A percentile compares a stretch with the other conserved stretches of the same genome.
Conservation (phyloP, 331 rosid species). For the Saraca asoca region DNA sequence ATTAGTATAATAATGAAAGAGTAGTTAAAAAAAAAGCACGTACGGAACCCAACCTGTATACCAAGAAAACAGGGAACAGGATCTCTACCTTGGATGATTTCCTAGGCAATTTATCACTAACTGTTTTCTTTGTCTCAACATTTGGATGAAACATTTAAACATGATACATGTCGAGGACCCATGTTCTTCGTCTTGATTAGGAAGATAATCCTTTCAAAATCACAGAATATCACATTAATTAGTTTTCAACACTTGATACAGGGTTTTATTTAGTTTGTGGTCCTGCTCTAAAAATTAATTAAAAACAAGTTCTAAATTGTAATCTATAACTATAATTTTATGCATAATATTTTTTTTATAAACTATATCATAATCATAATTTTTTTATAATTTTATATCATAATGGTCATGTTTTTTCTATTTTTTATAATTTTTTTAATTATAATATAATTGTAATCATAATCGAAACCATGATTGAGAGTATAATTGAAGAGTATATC, state of each 20-base stretch:
- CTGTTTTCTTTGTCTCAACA: conserved; percentile 62
- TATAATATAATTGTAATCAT: too few species aligned
- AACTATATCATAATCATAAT: too few species aligned
- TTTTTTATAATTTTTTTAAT: too few species aligned
- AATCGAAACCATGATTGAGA: too few species aligned
- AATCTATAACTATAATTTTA: too few species aligned
- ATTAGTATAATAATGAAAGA: conserved; percentile 32
- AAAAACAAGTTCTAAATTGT: too few species aligned
- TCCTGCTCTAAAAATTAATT: conserved; percentile 36
- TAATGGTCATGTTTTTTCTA: too few species aligned
- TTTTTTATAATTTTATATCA: too few species aligned
- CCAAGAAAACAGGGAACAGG: conserved; percentile 60
- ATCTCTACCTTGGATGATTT: conserved; percentile 53
- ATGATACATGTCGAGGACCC: conserved; percentile 61
- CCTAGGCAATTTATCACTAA: conserved; percentile 66
- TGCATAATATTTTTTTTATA: too few species aligned
- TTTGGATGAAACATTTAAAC: conserved; percentile 47
- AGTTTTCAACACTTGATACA: conserved; percentile 31
- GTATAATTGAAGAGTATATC: background rate
- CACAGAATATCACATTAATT: conserved; percentile 22
- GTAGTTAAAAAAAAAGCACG: conserved; percentile 37
- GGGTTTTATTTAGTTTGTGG: conserved; percentile 47
- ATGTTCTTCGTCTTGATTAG: conserved; percentile 52
- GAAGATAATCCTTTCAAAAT: conserved; percentile 33
- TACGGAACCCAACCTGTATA: conserved; percentile 44